A percentile compares a stretch with the other conserved stretches of the same genome.
These are phyloP conservation scores for Malania oleifera DNA, from an alignment of 164 flowering plant genomes.

Conservation along the genomic window DNA sequence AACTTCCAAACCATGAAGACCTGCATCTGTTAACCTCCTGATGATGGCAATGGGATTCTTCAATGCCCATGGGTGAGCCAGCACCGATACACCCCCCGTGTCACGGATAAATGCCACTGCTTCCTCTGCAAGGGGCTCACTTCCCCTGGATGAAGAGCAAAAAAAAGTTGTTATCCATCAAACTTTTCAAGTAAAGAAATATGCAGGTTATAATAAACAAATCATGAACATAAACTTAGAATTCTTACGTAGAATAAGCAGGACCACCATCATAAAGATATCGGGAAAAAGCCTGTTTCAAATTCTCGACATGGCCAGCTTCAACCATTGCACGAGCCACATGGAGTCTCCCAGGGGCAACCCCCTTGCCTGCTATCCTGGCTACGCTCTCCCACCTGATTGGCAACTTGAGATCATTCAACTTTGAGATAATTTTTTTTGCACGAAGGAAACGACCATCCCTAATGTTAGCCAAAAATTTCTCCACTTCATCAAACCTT, in stretches of 20 bases:
- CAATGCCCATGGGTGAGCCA: conserved; percentile 95
- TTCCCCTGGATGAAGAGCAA: conserved; percentile 51
- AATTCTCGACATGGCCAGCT: conserved; percentile 87
- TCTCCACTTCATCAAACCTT: conserved; percentile 53
- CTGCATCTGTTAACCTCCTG: conserved; percentile 69
- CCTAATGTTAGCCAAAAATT: conserved; percentile 61
- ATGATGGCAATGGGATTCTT: conserved; percentile 61
- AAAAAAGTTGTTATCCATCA: not conserved
- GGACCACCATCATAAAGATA: conserved; percentile 96
- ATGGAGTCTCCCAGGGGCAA: conserved; percentile 94
- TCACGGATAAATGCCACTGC: conserved; percentile 59
- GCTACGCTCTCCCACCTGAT: conserved; percentile 80
- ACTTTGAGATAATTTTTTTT: conserved; percentile 63
- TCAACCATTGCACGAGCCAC: conserved; percentile 96
- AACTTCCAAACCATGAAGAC: conserved; percentile 88
- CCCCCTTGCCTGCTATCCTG: conserved; percentile 83
- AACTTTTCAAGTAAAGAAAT: conserved; percentile 2
- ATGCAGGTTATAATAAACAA: not conserved
- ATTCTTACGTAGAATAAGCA: conserved; percentile 79
- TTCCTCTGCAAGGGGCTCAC: conserved; percentile 76
- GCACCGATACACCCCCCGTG: conserved; percentile 74
- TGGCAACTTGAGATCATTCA: conserved; percentile 74
- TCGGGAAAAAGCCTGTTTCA: conserved; percentile 79
- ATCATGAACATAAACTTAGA: not conserved
- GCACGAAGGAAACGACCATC: conserved; percentile 84